Evolutionary conservation across 345 rosid species (phyloP).

Genomic region (Bruguiera sexangula): DNA sequence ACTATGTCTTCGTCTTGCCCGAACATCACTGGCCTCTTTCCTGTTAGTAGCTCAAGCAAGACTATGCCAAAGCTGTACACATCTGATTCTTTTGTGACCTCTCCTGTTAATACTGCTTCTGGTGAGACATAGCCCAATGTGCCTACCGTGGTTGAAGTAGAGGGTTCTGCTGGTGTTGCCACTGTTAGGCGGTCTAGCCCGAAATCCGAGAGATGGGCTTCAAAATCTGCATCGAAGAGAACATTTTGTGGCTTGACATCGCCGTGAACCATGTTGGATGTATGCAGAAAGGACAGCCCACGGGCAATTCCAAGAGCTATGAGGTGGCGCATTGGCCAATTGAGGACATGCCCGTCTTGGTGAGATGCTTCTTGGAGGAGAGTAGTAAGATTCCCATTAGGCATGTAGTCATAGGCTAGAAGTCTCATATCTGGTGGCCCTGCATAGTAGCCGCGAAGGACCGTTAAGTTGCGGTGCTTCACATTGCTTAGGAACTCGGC

Average conservation of each 20-base stretch:
- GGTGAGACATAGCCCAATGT: conserved; percentile 83
- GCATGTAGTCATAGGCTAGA: conserved; percentile 90
- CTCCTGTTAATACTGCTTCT: conserved; percentile 61
- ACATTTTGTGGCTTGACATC: conserved; percentile 92
- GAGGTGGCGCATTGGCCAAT: conserved; percentile 99
- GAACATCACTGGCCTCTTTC: conserved; percentile 90
- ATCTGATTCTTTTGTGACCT: conserved; percentile 66
- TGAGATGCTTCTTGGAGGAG: conserved; percentile 96
- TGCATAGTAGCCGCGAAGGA: conserved; percentile 81
- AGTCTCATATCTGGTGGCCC: conserved; percentile 83
- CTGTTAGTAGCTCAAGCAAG: conserved; percentile 76
- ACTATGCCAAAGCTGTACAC: conserved; percentile 97
- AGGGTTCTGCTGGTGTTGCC: conserved; percentile 54
- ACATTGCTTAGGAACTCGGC: conserved; percentile 78
- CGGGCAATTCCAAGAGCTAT: conserved; percentile 94
- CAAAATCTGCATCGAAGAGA: conserved; percentile 90
- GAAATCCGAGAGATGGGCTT: conserved; percentile 88
- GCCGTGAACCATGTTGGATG: conserved; percentile 76
- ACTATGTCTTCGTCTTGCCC: conserved; percentile 91
- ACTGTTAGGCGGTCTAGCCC: conserved; percentile 63
- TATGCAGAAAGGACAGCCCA: conserved; percentile 76
- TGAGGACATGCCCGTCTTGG: conserved; percentile 94
- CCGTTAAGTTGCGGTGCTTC: conserved; percentile 82
- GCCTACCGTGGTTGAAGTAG: conserved; percentile 54
- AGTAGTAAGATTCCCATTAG: conserved; percentile 88